Base-by-base conservation (phyloP, 2,329 filamentous ascomycete species). In the Pleochaeta shiraiana region DNA sequence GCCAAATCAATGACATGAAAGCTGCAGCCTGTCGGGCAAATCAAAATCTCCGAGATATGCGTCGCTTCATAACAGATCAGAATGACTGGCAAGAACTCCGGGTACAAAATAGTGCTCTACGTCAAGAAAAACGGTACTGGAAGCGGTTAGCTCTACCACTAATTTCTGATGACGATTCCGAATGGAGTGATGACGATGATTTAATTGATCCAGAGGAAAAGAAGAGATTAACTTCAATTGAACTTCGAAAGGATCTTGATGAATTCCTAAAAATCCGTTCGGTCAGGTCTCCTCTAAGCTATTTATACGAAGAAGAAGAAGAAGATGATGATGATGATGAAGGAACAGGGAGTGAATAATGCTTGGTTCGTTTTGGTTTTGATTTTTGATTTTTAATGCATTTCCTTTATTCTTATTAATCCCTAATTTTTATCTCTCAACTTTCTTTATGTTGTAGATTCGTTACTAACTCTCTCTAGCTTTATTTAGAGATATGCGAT, bases 1-100 rank as follows among this genome's bases (percentile, higher is more conserved):
- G 84, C 69, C 82, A 85, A 73, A 83, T 86, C 69, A 83, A 82
- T 78, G 81, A 84, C 68, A 84, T 85, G 81, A 81, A 84, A 70
- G 77, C 78, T 47, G 79, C 82, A 68, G 83, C 83, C 28, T 77
- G 77, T 59, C 76, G 74, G 14, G 83, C 82, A 26, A 85, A 84
- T 70, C 79, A 80, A 65, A 73, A 76, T 66, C 74, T 86, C 65
- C 80, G 83, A 45, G 74, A 77, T 43, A 84, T 85, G 68, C 77
- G 83, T 63, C 75, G 77, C 55, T 76, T 75, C 64, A 80, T 82
- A 69, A 79, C 83, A 67, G 81, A 83, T 68, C 77, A 84, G 66
- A 76, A 79, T 67, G 74, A 74, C 43, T 75, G 79, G 24, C 80
- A 81, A 76, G 77, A 82, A 65, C 75, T 77, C 33, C 75, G 77